A percentile compares a stretch with the other conserved stretches of the same genome.
These are phyloP conservation scores for Lactifluus volemus DNA, from an alignment of 768 basidiomycete species.

Conservation along the genomic window DNA sequence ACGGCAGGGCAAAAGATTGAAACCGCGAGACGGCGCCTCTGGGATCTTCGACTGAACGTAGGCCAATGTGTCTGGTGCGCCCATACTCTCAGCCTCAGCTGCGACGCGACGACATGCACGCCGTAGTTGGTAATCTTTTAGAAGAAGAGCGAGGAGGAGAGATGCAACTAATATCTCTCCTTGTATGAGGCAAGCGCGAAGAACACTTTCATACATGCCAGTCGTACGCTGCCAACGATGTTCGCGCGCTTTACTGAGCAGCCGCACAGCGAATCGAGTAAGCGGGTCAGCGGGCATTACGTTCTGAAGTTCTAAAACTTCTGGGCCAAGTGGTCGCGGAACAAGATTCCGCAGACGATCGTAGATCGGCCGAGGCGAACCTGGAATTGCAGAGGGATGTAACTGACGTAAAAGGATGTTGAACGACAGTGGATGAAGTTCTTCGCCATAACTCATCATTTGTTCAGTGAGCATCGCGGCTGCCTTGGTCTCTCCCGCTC, in stretches of 20 bases:
- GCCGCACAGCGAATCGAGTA: slow-evolving; percentile 42
- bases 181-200: slow-evolving; percentile 60
- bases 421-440: slow-evolving; percentile 41
- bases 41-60: slow-evolving; percentile 22
- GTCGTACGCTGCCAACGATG: slow-evolving; percentile 47
- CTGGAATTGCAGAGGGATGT: slow-evolving; percentile 16
- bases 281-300: slow-evolving; percentile 31
- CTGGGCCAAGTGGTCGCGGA: slow-evolving; percentile 12
- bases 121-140: slow-evolving; percentile 53
- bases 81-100: slow-evolving; percentile 22
- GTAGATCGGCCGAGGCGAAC: background rate
- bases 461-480: slow-evolving; percentile 41
- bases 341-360: background rate
- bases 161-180: slow-evolving; percentile 75
- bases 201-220: slow-evolving; percentile 51
- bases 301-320: slow-evolving; percentile 26
- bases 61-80: slow-evolving; percentile 18
- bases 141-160: slow-evolving; percentile 53
- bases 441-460: slow-evolving; percentile 48
- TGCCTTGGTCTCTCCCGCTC: slow-evolving; percentile 37
- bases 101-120: slow-evolving; percentile 21
- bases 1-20: background rate
- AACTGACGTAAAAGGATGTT: slow-evolving; percentile 32
- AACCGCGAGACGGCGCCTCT: background rate
- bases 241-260: slow-evolving; percentile 45